These are phyloP conservation scores for Petunia hybrid DNA, from an alignment of 305 asterid species.

Conservation along the genomic window DNA sequence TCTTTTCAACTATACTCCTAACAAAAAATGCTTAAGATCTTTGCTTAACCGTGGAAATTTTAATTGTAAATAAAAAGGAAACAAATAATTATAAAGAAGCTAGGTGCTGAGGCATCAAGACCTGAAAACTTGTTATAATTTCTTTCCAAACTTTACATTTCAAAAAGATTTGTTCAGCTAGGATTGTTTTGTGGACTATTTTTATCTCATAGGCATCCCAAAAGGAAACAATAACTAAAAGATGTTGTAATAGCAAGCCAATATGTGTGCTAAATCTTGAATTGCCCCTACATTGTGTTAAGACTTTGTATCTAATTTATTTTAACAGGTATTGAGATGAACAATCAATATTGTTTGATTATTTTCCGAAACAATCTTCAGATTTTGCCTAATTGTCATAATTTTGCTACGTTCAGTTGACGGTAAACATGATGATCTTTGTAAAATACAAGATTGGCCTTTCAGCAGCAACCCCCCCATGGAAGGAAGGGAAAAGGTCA, in stretches of 20 bases:
- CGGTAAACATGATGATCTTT: background rate
- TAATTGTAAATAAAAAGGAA: background rate
- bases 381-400: no score
- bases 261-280: no score
- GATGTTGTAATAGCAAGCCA: no score
- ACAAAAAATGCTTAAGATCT: conserved; percentile 2
- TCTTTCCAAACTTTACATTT: no score
- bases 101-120: background rate
- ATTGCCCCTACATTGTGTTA: no score
- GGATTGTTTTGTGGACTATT: background rate
- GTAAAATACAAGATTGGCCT: background rate
- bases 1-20: no score
- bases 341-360: no score
- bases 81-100: background rate
- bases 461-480: background rate
- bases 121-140: background rate
- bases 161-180: background rate
- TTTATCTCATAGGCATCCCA: background rate
- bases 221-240: background rate
- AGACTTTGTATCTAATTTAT: no score
- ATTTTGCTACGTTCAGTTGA: no score
- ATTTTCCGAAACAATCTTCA: no score
- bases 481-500: background rate
- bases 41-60: background rate
- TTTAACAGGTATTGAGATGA: no score